Conservation (phyloP, 2,329 filamentous ascomycete species). For the Hymenotorrendiella dingleyae region DNA sequence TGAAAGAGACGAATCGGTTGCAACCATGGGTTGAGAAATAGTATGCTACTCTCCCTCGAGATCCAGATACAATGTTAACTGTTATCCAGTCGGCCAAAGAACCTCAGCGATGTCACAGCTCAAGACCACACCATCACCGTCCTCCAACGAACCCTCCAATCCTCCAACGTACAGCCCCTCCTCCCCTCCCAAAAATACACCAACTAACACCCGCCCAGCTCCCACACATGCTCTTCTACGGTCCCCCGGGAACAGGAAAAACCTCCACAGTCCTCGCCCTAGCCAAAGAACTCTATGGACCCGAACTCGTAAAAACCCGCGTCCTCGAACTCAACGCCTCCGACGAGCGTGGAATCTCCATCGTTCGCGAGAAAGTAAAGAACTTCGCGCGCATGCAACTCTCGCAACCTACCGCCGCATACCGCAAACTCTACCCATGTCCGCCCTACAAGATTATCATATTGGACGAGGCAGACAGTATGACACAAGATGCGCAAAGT, state of each 20-base stretch:
- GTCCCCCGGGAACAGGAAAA: slow-evolving; percentile 94
- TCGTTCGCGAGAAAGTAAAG: slow-evolving; percentile 97
- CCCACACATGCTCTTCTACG: slow-evolving; percentile 99
- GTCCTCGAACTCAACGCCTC: slow-evolving; percentile 99
- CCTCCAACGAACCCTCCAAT: slow-evolving; percentile 86
- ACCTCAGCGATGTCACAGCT: slow-evolving; percentile 87
- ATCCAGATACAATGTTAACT: slow-evolving; percentile 27
- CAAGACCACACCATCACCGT: slow-evolving; percentile 97
- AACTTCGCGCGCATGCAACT: slow-evolving; percentile 95
- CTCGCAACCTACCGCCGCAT: slow-evolving; percentile 64
- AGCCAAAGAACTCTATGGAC: slow-evolving; percentile 94
- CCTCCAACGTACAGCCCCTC: slow-evolving; percentile 66
- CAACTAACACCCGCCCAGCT: slow-evolving; percentile 47
- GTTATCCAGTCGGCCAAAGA: slow-evolving; percentile 75
- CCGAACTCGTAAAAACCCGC: slow-evolving; percentile 83
- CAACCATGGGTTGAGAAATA: slow-evolving; percentile 99
- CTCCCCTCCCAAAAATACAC: background rate
- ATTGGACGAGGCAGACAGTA: slow-evolving; percentile 94
- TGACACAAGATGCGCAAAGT: slow-evolving; percentile 97
- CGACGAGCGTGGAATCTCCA: slow-evolving; percentile 94
- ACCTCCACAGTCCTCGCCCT: slow-evolving; percentile 96
- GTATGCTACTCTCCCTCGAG: slow-evolving; percentile 43
- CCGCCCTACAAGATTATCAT: slow-evolving; percentile 99
- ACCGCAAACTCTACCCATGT: slow-evolving; percentile 74
- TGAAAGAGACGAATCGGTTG: slow-evolving; percentile 57